A percentile compares a stretch with the other conserved stretches of the same genome.
These are phyloP conservation scores for Astrothelium macrocarpum DNA, from an alignment of 495 filamentous ascomycete species.

Conservation along the genomic window DNA sequence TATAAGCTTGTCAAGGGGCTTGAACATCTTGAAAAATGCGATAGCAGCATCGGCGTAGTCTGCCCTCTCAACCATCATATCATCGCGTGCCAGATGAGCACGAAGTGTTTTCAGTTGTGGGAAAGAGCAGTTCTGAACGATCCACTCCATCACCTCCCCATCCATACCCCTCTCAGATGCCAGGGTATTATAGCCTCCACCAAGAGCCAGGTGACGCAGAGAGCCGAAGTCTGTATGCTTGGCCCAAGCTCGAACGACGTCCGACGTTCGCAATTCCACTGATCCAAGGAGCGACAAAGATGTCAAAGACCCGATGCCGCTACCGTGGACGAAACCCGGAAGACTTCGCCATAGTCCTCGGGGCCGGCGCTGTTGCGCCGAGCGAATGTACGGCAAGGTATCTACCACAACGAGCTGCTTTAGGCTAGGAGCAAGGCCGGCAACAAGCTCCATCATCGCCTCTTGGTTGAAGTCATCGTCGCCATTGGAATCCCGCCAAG, in stretches of 20 bases:
- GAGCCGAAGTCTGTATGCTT: slow-evolving; percentile 13
- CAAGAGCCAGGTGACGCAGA: slow-evolving; percentile 15
- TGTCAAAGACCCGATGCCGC: slow-evolving; percentile 13
- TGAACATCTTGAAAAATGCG: slow-evolving; percentile 14
- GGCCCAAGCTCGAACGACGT: slow-evolving; percentile 12
- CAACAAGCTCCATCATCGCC: slow-evolving; percentile 42
- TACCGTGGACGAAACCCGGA: slow-evolving; percentile 10
- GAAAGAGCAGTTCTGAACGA: slow-evolving; percentile 13
- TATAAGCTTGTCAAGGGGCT: slow-evolving; percentile 13
- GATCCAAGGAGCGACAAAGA: slow-evolving; percentile 11
- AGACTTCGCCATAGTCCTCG: slow-evolving; percentile 15
- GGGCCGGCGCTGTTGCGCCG: neutral
- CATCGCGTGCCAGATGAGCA: slow-evolving; percentile 12
- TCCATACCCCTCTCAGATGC: neutral
- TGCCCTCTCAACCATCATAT: slow-evolving; percentile 9
- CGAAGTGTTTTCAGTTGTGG: slow-evolving; percentile 9
- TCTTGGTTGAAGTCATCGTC: slow-evolving; percentile 59
- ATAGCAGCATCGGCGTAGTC: slow-evolving; percentile 14
- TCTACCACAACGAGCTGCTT: slow-evolving; percentile 13
- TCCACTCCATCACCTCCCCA: slow-evolving; percentile 4
- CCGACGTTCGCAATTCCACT: neutral
- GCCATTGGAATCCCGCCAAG: slow-evolving; percentile 45
- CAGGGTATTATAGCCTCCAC: slow-evolving; percentile 6
- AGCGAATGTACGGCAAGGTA: neutral
- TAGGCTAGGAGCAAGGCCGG: slow-evolving; percentile 15